phyloP scores from a whole-genome alignment of 2,329 filamentous ascomycete genomes.

The Xylariaceae sp. region DNA sequence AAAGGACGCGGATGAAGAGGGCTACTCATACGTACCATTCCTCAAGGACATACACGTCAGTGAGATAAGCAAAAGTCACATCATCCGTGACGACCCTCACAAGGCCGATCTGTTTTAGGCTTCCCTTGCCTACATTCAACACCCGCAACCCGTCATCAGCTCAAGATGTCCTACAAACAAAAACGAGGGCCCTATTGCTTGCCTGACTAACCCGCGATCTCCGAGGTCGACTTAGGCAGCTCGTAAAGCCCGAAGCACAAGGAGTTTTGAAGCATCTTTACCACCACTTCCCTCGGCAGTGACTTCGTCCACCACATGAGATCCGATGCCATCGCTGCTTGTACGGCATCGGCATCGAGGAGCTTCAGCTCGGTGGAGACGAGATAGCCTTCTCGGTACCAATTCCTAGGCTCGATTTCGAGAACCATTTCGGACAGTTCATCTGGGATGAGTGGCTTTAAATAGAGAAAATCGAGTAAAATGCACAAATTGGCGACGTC shows the following conservation, averaged over 20 bases:
- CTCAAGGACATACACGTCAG: constrained; percentile 52
- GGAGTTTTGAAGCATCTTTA: constrained; percentile 53
- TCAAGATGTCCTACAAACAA: too few relatives aligned
- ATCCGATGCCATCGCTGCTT: constrained; percentile 52
- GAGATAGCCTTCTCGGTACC: constrained; percentile 53
- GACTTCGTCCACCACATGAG: constrained; percentile 58
- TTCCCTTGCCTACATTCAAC: constrained; percentile 18
- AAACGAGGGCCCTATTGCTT: too few relatives aligned
- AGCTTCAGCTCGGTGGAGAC: constrained; percentile 58
- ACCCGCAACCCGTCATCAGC: too few relatives aligned
- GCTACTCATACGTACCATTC: too few relatives aligned
- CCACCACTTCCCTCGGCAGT: constrained; percentile 45
- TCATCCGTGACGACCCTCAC: constrained; percentile 66
- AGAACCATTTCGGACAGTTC: constrained; percentile 19
- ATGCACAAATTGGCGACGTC: too few relatives aligned
- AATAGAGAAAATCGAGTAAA: too few relatives aligned
- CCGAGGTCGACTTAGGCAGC: constrained; percentile 29
- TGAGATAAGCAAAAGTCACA: constrained; percentile 63
- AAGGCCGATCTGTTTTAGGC: constrained; percentile 45
- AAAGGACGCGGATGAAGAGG: too few relatives aligned
- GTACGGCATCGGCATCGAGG: constrained; percentile 51
- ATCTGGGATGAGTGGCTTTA: too few relatives aligned
- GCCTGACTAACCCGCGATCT: constrained; percentile 29
- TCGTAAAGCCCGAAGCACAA: constrained; percentile 58
- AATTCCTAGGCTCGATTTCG: constrained; percentile 34